Conservation (phyloP, 257 asterid genomes). For the Solanum etuberosum region DNA sequence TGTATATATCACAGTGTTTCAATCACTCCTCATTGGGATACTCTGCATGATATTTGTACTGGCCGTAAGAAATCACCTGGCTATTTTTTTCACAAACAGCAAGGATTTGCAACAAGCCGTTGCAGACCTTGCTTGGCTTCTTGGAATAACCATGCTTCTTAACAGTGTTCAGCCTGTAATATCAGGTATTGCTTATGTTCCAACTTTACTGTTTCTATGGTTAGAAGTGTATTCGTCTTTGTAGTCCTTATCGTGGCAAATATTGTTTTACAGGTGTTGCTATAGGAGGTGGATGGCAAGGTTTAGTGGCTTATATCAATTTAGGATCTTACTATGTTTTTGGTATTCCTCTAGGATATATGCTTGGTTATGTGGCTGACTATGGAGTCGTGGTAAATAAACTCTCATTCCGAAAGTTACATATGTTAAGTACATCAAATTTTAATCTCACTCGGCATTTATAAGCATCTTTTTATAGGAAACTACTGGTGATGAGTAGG, state of each 20-base stretch:
- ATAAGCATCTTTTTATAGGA: neutral
- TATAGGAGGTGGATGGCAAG: slow-evolving; percentile 83
- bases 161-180: slow-evolving; percentile 80
- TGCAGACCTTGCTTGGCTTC: slow-evolving; percentile 49
- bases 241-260: neutral
- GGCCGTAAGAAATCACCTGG: slow-evolving; percentile 32
- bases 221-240: neutral
- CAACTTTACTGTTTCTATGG: neutral
- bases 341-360: slow-evolving; percentile 55
- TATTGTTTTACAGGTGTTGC: slow-evolving; percentile 44
- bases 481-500: neutral
- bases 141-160: slow-evolving; percentile 70
- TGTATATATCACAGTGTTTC: slow-evolving; percentile 36
- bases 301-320: slow-evolving; percentile 64
- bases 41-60: slow-evolving; percentile 44
- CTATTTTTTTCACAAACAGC: slow-evolving; percentile 47
- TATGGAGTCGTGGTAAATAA: slow-evolving; percentile 42
- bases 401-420: neutral
- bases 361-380: slow-evolving; percentile 50
- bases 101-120: slow-evolving; percentile 51
- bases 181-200: slow-evolving; percentile 30
- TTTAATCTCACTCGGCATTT: neutral
- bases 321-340: slow-evolving; percentile 55
- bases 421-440: neutral
- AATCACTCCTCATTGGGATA: slow-evolving; percentile 53